A percentile compares a stretch with the other conserved stretches of the same genome.
These are phyloP conservation scores for Juncus inflexus DNA, from an alignment of 176 grass and related monocot genomes.

Conservation along the genomic window DNA sequence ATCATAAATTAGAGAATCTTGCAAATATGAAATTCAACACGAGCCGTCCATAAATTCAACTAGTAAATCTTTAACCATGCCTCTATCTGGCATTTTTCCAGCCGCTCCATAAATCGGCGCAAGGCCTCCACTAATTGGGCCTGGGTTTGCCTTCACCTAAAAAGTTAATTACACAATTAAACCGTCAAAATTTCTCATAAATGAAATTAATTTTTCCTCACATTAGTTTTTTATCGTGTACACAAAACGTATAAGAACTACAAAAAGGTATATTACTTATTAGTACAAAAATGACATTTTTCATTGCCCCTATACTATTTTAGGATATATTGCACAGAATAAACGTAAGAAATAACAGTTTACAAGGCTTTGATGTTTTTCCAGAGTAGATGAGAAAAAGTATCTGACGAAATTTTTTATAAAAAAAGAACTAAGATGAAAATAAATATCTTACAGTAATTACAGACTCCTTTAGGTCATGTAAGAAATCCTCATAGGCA, in stretches of 20 bases:
- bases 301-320: background rate
- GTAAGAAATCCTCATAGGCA: slow-evolving; percentile 51
- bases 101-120: slow-evolving; percentile 88
- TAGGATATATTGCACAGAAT: too few species aligned
- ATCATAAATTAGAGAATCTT: too few species aligned
- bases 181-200: background rate
- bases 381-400: too few species aligned
- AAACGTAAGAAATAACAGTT: too few species aligned
- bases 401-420: too few species aligned
- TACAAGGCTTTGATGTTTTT: too few species aligned
- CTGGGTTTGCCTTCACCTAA: slow-evolving; percentile 87
- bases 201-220: background rate
- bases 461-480: slow-evolving; percentile 63
- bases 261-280: background rate
- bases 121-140: slow-evolving; percentile 65
- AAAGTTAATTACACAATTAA: slow-evolving; percentile 6
- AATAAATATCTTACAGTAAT: slow-evolving; percentile 49
- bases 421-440: too few species aligned
- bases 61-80: slow-evolving; percentile 75
- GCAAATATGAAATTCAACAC: slow-evolving; percentile 40
- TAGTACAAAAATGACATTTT: background rate
- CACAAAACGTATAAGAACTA: background rate
- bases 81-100: slow-evolving; percentile 98
- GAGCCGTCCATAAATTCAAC: slow-evolving; percentile 94
- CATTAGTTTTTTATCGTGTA: background rate